Conservation (phyloP, 768 basidiomycete species). For the Pilatotrama ljubarskyi region DNA sequence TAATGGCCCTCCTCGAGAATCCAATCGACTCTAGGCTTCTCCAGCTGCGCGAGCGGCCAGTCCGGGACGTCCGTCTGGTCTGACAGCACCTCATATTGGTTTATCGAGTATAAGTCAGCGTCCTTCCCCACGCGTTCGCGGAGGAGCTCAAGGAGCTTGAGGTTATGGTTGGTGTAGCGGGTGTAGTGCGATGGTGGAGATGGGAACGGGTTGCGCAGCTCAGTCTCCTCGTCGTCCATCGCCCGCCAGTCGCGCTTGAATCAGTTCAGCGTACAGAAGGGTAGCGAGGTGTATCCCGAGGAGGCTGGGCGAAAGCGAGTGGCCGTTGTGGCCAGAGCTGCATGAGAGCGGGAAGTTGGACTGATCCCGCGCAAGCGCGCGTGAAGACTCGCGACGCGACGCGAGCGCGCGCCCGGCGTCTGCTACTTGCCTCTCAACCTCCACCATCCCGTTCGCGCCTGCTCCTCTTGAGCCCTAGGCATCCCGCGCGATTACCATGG, state of each 20-base stretch:
- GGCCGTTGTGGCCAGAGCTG: neutral
- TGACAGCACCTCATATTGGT: conserved; percentile 62
- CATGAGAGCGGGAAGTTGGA: neutral
- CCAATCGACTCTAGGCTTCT: conserved; percentile 90
- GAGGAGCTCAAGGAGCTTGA: conserved; percentile 64
- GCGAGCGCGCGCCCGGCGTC: neutral
- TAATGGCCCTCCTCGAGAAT: conserved; percentile 84
- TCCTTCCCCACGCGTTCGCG: conserved; percentile 46
- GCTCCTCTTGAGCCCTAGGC: neutral
- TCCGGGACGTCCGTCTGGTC: conserved; percentile 78
- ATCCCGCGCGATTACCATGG: conserved; percentile 42
- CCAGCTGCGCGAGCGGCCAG: conserved; percentile 73
- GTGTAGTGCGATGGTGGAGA: conserved; percentile 85
- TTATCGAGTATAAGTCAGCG: conserved; percentile 38
- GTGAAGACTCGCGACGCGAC: neutral
- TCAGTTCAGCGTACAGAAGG: neutral
- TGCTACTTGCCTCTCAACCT: neutral
- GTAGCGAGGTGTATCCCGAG: neutral
- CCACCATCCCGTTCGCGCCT: neutral
- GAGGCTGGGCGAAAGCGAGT: neutral
- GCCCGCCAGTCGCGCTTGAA: neutral
- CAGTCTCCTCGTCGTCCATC: conserved; percentile 73
- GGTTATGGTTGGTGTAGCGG: conserved; percentile 73
- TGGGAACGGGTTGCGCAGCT: conserved; percentile 85
- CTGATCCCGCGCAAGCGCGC: neutral